Percentiles rank a stretch among this genome's conserved stretches.
Evolutionary conservation across 2,329 filamentous ascomycete genomes (phyloP).

Genomic region (Hypomyces perniciosus): DNA sequence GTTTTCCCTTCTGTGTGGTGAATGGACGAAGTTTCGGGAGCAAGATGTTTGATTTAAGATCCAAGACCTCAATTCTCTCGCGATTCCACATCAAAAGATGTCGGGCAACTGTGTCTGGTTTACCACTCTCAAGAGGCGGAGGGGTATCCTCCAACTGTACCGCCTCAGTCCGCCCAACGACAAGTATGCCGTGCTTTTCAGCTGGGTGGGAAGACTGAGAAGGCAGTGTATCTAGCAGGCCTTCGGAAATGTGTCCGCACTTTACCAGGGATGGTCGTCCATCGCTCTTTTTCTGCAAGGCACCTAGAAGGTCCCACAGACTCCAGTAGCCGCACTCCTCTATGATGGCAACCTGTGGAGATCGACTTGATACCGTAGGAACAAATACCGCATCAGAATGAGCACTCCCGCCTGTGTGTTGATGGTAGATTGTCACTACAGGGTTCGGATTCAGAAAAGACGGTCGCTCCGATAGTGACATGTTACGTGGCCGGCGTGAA

Average conservation of each 20-base stretch:
- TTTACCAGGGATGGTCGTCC: conserved; percentile 26
- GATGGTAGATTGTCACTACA: conserved; percentile 45
- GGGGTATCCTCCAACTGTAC: conserved; percentile 18
- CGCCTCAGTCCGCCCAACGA: conserved; percentile 29
- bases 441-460: conserved; percentile 52
- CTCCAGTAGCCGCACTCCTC: conserved; percentile 62
- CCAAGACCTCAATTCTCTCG: conserved; percentile 28
- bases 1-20: conserved; percentile 18
- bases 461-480: conserved; percentile 22
- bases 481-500: conserved; percentile 3
- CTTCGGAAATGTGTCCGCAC: conserved; percentile 40
- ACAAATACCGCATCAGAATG: conserved; percentile 63
- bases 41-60: conserved; percentile 28
- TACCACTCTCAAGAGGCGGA: conserved; percentile 9
- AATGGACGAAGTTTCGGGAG: conserved; percentile 24
- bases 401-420: conserved; percentile 46
- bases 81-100: conserved; percentile 33
- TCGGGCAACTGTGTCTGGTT: conserved; percentile 5
- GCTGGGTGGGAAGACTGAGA: conserved; percentile 22
- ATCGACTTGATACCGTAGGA: conserved; percentile 37
- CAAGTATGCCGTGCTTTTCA: conserved; percentile 38
- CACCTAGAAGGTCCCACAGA: conserved; percentile 54
- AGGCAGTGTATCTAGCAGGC: conserved; percentile 31
- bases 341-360: conserved; percentile 60
- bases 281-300: conserved; percentile 28